phyloP scores from a whole-genome alignment of 2,329 filamentous ascomycete genomes.

The Boeremia lycopersici region DNA sequence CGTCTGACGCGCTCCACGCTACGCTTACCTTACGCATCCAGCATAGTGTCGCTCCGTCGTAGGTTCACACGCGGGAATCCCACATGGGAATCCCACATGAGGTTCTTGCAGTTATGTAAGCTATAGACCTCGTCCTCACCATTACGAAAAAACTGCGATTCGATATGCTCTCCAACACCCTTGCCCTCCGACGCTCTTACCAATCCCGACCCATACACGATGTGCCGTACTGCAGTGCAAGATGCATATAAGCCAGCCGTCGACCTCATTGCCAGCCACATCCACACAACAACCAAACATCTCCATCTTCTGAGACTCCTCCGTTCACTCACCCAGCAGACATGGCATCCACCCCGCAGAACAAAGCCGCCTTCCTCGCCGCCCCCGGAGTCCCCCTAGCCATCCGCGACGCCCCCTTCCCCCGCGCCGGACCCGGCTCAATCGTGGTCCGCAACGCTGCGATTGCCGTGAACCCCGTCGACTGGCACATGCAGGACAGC shows the following conservation, averaged over 20 bases:
- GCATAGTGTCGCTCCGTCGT: background rate
- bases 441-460: conserved; percentile 37
- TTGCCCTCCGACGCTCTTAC: background rate
- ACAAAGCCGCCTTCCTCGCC: conserved; percentile 33
- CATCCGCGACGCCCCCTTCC: conserved; percentile 29
- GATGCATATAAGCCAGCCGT: background rate
- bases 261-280: background rate
- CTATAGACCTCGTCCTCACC: background rate
- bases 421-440: conserved; percentile 26
- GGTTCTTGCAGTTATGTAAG: background rate
- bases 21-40: background rate
- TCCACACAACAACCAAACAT: background rate
- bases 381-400: conserved; percentile 24
- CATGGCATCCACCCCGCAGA: conserved; percentile 8
- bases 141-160: background rate
- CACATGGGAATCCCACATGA: background rate
- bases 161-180: too few relatives aligned
- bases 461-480: conserved; percentile 36
- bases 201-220: too few relatives aligned
- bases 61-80: background rate
- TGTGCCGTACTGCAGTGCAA: background rate
- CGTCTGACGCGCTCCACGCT: background rate
- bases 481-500: conserved; percentile 29
- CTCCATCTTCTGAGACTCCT: background rate
- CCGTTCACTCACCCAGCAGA: background rate